Evolutionary conservation across 163 green algal species (phyloP).

Genomic region (Chloromonas sp.): DNA sequence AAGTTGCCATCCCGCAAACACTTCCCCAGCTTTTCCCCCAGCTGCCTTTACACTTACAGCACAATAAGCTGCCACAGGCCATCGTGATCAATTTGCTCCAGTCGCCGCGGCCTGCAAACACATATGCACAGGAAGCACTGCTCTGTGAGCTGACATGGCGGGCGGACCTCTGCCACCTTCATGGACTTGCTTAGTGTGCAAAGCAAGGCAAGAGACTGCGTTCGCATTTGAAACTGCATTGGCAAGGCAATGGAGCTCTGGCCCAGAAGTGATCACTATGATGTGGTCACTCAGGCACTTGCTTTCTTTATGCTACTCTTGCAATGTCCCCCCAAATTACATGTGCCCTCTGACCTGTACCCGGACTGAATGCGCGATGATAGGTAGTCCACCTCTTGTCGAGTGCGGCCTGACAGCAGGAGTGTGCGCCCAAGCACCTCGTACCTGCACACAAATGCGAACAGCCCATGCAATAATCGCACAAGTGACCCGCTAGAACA

Average conservation of each 20-base stretch:
- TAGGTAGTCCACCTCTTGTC: constrained; percentile 1
- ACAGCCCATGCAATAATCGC: background rate
- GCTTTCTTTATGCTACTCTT: no score
- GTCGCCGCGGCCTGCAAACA: background rate
- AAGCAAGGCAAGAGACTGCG: background rate
- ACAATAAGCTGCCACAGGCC: background rate
- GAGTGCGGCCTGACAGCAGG: background rate
- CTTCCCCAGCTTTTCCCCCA: no score
- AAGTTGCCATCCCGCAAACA: no score
- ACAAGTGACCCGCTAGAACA: background rate
- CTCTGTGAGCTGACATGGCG: no score
- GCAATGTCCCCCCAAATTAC: no score
- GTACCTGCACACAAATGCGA: background rate
- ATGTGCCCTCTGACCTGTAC: background rate
- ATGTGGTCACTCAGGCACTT: no score
- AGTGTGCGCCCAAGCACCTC: constrained; percentile 1
- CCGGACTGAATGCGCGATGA: background rate
- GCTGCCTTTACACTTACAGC: no score
- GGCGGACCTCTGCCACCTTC: background rate
- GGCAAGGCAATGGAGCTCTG: background rate
- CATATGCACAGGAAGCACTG: background rate
- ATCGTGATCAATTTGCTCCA: background rate
- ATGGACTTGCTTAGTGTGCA: background rate
- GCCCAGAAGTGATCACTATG: background rate
- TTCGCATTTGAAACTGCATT: background rate